Evolutionary conservation across 192 early-diverging fungal genomes (phyloP), one percentile per base, ranked within the genome.

Genomic region (Entomortierella parvispora): DNA sequence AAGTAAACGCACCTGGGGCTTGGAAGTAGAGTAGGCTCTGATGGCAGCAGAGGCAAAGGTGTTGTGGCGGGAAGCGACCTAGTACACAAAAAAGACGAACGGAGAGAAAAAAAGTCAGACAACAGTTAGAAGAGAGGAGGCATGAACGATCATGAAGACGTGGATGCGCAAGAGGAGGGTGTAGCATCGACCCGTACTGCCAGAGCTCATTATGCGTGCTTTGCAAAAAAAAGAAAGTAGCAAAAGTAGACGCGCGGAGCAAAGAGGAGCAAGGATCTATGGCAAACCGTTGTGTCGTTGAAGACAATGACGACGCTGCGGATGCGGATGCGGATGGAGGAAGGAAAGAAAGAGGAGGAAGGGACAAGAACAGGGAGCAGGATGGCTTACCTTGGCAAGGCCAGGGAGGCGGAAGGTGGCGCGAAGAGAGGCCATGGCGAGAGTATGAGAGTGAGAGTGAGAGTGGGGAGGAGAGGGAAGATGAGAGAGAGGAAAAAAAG

Each of bases 21-120:
- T 72, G 58, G 82, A n/a, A n/a, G n/a, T 75, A 42, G 82, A 65
- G 42, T 81, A 84, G 52, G 74, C 61, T 46, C 80, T 75, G 53
- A 62, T 42, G 29, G 51, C 71, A 65, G 66, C 48, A 31, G 59
- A 31, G 26, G 66, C 71, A 28, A 64, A 22, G 43, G 80, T 76
- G 59, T 56, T 67, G 69, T 71, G 49, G 69, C 67, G 58, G 76
- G 53, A 37, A 25, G 68, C 68, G 26, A 69, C 58, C 68, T 69
- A 42, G 9, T 22, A 12, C 7, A 4, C n/a, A 49, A 58, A 17
- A 31, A 44, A 44, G 9, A 51, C 1, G 26, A 22, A 23, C 2
- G 20, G 20, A 45, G 25, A 29, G 23, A 54, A 3, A 23, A 10
- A n/a, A 43, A 11, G 17, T 53, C 43, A 56, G 34, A 15, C 18